phyloP scores from a whole-genome alignment of 805 yeast genomes.

The Yamadazyma olivae region DNA sequence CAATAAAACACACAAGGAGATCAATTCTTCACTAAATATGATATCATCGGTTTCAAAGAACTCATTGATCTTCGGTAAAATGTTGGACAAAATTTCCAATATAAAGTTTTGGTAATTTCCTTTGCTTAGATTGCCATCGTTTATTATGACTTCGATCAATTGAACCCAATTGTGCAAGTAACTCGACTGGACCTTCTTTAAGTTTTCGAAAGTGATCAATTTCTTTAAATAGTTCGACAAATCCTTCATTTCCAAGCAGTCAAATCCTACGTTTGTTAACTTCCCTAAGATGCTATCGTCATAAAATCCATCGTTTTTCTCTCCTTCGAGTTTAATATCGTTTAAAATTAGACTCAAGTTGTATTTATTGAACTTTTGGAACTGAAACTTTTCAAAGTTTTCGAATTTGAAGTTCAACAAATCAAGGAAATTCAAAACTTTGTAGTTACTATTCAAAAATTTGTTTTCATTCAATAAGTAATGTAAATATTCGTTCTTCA shows the following conservation, averaged over 20 bases:
- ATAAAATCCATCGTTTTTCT: constrained; percentile 3
- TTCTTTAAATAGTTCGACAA: constrained; percentile 30
- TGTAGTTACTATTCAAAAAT: constrained; percentile 59
- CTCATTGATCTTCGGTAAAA: constrained; percentile 73
- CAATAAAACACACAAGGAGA: constrained; percentile 70
- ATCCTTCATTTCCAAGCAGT: constrained; percentile 10
- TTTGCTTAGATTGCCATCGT: constrained; percentile 51
- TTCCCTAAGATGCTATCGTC: constrained; percentile 1
- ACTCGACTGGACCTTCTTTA: constrained; percentile 52
- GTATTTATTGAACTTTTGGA: constrained; percentile 25
- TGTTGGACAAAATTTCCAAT: constrained; percentile 69
- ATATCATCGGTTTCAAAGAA: constrained; percentile 54
- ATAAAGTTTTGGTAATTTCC: constrained; percentile 50
- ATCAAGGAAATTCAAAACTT: constrained; percentile 67
- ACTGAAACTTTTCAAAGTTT: constrained; percentile 42
- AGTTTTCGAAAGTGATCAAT: constrained; percentile 43
- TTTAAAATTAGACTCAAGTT: constrained; percentile 34
- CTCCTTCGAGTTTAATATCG: constrained; percentile 16
- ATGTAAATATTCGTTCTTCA: constrained; percentile 51
- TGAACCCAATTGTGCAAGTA: constrained; percentile 83
- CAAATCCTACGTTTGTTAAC: not conserved
- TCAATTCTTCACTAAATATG: constrained; percentile 68
- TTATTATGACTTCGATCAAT: constrained; percentile 67
- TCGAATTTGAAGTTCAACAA: constrained; percentile 55
- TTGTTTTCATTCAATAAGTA: constrained; percentile 50